Conservation (phyloP, 345 rosid species). For the Psidium guajava region DNA sequence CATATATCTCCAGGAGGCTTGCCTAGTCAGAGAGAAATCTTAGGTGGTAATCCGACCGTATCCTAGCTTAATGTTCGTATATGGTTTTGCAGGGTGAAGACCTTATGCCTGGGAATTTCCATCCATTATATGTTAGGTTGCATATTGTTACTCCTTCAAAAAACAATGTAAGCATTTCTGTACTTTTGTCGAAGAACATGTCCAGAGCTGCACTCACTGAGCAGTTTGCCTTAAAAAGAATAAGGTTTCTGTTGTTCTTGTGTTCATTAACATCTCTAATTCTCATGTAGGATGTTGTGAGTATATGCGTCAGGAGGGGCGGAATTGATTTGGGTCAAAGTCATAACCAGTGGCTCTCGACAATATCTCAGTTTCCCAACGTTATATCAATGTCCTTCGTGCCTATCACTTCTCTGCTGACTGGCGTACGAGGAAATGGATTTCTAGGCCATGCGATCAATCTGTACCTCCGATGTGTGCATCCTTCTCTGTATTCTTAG, state of each 20-base stretch:
- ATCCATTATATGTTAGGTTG: conserved; percentile 23
- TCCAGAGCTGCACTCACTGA: not conserved
- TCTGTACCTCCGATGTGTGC: conserved; percentile 87
- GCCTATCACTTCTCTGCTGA: conserved; percentile 80
- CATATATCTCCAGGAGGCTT: not conserved
- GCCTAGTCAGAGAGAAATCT: not conserved
- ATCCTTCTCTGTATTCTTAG: not conserved
- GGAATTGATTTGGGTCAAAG: conserved; percentile 61
- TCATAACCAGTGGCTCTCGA: conserved; percentile 84
- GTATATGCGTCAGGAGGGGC: conserved; percentile 56
- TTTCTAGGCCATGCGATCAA: conserved; percentile 81
- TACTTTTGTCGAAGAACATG: not conserved
- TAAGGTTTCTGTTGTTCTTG: not conserved
- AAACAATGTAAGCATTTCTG: conserved; percentile 42
- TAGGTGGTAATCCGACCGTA: not conserved
- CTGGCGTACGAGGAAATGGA: conserved; percentile 79
- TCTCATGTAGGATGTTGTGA: conserved; percentile 31
- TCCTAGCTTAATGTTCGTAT: not conserved
- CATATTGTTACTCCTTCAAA: conserved; percentile 36
- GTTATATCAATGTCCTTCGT: conserved; percentile 89
- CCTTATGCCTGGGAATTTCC: conserved; percentile 24
- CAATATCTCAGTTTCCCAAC: conserved; percentile 63
- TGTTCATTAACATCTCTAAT: not conserved
- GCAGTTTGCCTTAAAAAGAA: not conserved
- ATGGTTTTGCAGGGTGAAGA: conserved; percentile 31